These are phyloP conservation scores for Xylariaceae sp. DNA, from an alignment of 2,329 filamentous ascomycete species.

Conservation along the genomic window DNA sequence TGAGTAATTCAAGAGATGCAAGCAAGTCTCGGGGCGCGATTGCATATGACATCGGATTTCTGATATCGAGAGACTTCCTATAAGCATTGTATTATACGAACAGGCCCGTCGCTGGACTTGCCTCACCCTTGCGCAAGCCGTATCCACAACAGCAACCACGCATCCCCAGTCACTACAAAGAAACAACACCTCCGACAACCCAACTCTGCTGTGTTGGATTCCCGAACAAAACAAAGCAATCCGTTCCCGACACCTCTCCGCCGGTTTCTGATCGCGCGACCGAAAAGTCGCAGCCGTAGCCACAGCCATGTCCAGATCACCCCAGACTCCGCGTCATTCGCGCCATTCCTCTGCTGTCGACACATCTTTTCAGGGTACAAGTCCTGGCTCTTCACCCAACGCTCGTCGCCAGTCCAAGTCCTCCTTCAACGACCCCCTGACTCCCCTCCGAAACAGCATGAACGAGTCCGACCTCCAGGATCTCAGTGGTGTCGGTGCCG, in stretches of 20 bases:
- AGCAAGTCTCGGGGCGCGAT: too few relatives aligned
- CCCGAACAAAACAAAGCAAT: not conserved
- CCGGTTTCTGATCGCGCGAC: not conserved
- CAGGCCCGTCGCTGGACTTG: constrained; percentile 3
- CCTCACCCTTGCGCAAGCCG: not conserved
- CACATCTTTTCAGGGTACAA: constrained; percentile 29
- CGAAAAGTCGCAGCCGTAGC: not conserved
- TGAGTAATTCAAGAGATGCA: too few relatives aligned
- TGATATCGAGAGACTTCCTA: constrained; percentile 12
- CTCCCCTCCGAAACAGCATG: constrained; percentile 43
- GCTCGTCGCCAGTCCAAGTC: constrained; percentile 47
- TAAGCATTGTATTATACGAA: constrained; percentile 17
- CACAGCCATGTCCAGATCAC: constrained; percentile 39
- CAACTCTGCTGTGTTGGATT: too few relatives aligned
- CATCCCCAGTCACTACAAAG: not conserved
- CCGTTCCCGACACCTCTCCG: not conserved
- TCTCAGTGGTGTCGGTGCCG: constrained; percentile 39
- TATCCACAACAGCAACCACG: constrained; percentile 10
- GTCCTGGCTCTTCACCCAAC: constrained; percentile 40
- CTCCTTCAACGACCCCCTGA: constrained; percentile 45
- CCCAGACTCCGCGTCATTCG: constrained; percentile 56
- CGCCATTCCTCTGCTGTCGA: constrained; percentile 54
- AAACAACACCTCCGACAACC: not conserved
- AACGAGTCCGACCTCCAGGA: constrained; percentile 45
- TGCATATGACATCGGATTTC: not conserved